Evolutionary conservation across 2,329 filamentous ascomycete species (phyloP), one percentile per base, ranked within the genome.

Genomic region (Pseudogymnoascus sp.): DNA sequence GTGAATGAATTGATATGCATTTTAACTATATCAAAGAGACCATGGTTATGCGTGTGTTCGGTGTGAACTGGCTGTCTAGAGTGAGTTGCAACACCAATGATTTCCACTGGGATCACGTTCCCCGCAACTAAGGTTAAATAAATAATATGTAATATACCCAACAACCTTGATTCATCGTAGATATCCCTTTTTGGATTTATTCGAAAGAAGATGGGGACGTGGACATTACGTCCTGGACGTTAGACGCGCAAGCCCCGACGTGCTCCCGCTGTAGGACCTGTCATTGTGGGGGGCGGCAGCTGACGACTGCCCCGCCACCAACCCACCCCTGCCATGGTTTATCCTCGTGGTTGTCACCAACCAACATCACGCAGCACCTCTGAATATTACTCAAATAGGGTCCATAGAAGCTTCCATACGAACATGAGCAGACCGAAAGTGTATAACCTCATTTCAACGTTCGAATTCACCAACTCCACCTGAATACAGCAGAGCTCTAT

Each of bases 241-340:
- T 56, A 56, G 50, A 56, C 50, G 29, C 50, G 50, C 50, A 56
- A 56, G 50, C 50, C 50, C 21, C 21, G 15, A 46, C 21, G 21
- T 46, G 42, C 42, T 26, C n/a, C 31, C 2, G 17, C 29, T 56
- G 50, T 11, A 33, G 21, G 50, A 33, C 5, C 50, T 56, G 50
- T 19, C 50, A 56, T 56, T 56, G 50, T 56, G 50, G 50, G 50
- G 50, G n/a, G n/a, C 50, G 50, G 59, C 59, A 60, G 59, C 59
- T 60, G 59, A 60, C 59, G 59, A 60, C 59, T 60, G 59, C 38
- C 59, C 59, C 59, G 59, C 59, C 59, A 60, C 59, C 59, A 60
- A 60, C 35, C 33, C 59, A 60, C 59, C 21, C 59, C 59, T 40
- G 59, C 33, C 35, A 38, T 60, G 33, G 15, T 42, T 38, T 60